These are phyloP conservation scores for Punctularia strigosozonata DNA, from an alignment of 768 basidiomycete genomes.

Conservation along the genomic window DNA sequence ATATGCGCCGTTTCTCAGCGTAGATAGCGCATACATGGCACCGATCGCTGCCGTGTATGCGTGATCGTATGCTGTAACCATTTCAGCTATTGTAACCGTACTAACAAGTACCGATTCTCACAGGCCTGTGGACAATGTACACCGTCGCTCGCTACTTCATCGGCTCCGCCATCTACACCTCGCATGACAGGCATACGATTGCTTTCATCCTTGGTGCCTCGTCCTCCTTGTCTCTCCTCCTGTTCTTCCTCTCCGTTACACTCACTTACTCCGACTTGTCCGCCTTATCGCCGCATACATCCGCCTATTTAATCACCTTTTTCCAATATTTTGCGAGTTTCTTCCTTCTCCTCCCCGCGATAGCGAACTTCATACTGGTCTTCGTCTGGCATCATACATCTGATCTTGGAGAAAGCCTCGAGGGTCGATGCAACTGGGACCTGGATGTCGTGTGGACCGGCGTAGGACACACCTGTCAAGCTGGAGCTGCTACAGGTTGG, in stretches of 20 bases:
- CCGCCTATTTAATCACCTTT: constrained; percentile 18
- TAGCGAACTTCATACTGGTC: constrained; percentile 43
- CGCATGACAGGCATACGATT: constrained; percentile 26
- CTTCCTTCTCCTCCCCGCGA: constrained; percentile 38
- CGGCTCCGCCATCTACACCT: constrained; percentile 34
- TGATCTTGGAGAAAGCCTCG: constrained; percentile 23
- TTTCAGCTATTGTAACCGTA: too few relatives aligned
- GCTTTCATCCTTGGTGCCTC: constrained; percentile 39
- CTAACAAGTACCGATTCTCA: too few relatives aligned
- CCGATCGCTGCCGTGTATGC: too few relatives aligned
- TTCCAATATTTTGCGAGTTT: constrained; percentile 30
- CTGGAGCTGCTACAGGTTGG: constrained; percentile 26
- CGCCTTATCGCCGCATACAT: constrained; percentile 19
- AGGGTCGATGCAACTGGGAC: constrained; percentile 46
- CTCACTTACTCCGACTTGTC: constrained; percentile 18
- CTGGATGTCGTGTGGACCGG: constrained; percentile 59
- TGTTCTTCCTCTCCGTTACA: constrained; percentile 27
- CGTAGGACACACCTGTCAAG: constrained; percentile 15
- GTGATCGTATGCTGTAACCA: too few relatives aligned
- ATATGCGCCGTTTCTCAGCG: too few relatives aligned
- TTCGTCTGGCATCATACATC: constrained; percentile 36
- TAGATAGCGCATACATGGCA: too few relatives aligned
- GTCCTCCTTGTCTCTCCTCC: constrained; percentile 28
- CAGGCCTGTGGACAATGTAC: constrained; percentile 52
- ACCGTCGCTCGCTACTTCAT: constrained; percentile 55